Evolutionary conservation across 305 asterid species (phyloP), one percentile per base, ranked within the genome.

Genomic region (Fraxinus nigra): DNA sequence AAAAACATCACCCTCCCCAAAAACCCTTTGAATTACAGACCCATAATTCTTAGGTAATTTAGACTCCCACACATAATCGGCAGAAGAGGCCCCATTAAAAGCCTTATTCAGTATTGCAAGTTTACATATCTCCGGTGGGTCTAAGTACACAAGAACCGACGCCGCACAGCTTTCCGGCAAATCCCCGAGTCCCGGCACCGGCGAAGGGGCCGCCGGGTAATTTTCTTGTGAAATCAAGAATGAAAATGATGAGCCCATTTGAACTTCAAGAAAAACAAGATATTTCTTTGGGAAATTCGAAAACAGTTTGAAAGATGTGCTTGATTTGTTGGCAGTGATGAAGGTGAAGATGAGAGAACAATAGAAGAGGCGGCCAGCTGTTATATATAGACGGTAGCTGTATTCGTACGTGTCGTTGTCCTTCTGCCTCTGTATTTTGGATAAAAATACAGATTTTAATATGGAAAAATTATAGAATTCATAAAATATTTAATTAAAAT

Each of bases 161-260:
- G 96, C 99, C 69, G 92, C 96, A 13, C 97, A 92, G 73, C 98
- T 86, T 87, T 95, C 99, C 79, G 98, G 97, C 82, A 95, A 87
- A 75, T 94, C 97, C 48, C 96, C 98, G 43, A 95, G 82, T 4
- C 93, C 88, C 0, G 90, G 56, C 35, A 81, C 83, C 78, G 87
- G 79, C 72, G 86, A 43, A 59, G 85, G 61, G 6, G 72, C 48
- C 30, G 77, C n/a, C 26, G 76, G 77, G 37, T 83, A 14, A 59
- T 75, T 79, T 10, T 70, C 77, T 18, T 75, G 82, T 33, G 82
- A 22, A 77, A 85, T 74, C 54, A 84, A 76, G 5, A 82, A 83
- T 1, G 98, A 95, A 72, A 90, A 81, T 0, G 88, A 87, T 38
- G 91, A 78, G 67, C 98, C 97, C 97, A 93, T 95, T n/a, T 75